Evolutionary conservation across 495 filamentous ascomycete species (phyloP), one percentile per base, ranked within the genome.

Genomic region (Lasiosphaeria hispida): DNA sequence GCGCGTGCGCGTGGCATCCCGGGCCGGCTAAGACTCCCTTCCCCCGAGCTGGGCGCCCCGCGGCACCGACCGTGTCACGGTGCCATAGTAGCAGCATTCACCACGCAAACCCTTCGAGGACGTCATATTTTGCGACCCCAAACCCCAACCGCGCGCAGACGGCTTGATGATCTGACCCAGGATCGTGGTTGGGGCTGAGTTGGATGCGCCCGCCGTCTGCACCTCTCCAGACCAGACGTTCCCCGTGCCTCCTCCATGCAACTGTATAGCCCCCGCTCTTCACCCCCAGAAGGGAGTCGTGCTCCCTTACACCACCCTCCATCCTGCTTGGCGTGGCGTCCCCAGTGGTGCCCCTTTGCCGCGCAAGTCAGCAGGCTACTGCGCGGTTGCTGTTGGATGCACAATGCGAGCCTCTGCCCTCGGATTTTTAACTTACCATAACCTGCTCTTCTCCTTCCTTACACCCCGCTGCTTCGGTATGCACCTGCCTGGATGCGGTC

Each of bases 111-210:
- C 23, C 23, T 30, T 30, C 23, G 23, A 30, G 23, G 37, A 53
- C 57, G 56, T 57, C 58, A 60, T 60, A 33, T 19, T 47, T 47
- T 48, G 40, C 33, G 40, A 41, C 49, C 34, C 33, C 10, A 39
- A n/a, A 19, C 48, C 6, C n/a, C n/a, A n/a, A n/a, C n/a, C 34
- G 23, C 23, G 23, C 23, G 23, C 18, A 14, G 36, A 30, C n/a
- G 10, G 14, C 53, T 38, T 53, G 41, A 63, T 53, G 41, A 63
- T 57, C 57, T 60, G 59, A 62, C 61, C 56, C 65, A 58, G 53
- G 49, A 62, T 50, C 49, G 62, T 48, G 62, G 62, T 54, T 63
- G 53, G 47, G 59, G 49, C 59, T 60, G 55, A 40, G 53, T 44
- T 62, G 53, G 56, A 35, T 52, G 49, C n/a, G 17, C 49, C 36